phyloP scores from a whole-genome alignment of 2,329 filamentous ascomycete species.

The Botrytis pseudocinerea region DNA sequence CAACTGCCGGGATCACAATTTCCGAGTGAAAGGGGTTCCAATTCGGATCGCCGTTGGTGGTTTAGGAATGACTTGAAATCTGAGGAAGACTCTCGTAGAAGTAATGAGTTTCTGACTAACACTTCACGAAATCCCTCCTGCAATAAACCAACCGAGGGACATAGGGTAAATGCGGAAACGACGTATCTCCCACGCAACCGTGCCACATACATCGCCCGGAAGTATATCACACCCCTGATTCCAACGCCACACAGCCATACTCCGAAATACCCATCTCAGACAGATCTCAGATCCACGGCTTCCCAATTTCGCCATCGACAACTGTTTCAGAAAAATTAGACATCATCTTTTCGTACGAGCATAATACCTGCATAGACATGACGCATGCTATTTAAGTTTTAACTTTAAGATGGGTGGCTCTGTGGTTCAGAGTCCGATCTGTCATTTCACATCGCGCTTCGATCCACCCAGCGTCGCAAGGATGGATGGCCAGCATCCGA shows the following conservation, averaged over 20 bases:
- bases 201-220: background rate
- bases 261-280: background rate
- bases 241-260: background rate
- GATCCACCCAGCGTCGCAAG: background rate
- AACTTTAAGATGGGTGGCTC: slow-evolving; percentile 3
- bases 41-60: background rate
- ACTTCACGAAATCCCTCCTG: background rate
- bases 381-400: background rate
- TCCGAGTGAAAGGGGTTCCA: background rate
- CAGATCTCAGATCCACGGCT: slow-evolving; percentile 1
- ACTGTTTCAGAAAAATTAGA: background rate
- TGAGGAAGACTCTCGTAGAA: background rate
- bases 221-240: background rate
- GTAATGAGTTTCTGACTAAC: background rate
- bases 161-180: background rate
- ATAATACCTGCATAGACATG: slow-evolving; percentile 10
- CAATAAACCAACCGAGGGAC: background rate
- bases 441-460: background rate
- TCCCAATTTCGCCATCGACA: slow-evolving; percentile 3
- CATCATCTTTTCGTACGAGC: background rate
- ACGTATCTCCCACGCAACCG: background rate
- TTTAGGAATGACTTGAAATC: background rate
- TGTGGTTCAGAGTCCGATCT: slow-evolving; percentile 2
- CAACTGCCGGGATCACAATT: background rate
- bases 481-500: background rate